These are phyloP conservation scores for Blastocrithidia nonstop DNA, from an alignment of 208 protist species.

Conservation along the genomic window DNA sequence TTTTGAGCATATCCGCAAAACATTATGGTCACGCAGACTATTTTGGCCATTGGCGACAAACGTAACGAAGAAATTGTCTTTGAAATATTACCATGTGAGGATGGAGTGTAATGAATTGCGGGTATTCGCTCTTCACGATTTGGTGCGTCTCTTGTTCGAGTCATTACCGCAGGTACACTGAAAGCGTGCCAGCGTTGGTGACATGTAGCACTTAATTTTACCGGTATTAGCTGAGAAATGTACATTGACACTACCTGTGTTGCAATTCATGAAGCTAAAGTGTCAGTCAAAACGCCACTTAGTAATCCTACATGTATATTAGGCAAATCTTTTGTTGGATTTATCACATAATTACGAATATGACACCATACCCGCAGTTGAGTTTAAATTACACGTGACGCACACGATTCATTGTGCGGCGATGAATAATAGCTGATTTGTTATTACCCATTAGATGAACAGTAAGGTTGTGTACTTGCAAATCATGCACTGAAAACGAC, in stretches of 20 bases:
- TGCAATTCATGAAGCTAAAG: constrained; percentile 19
- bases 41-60: constrained; percentile 78
- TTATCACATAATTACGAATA: constrained; percentile 66
- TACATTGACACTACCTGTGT: constrained; percentile 52
- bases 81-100: constrained; percentile 42
- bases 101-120: constrained; percentile 62
- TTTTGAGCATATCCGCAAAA: constrained; percentile 74
- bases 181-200: constrained; percentile 51
- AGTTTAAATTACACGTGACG: constrained; percentile 52
- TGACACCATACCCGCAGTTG: constrained; percentile 45
- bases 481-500: constrained; percentile 16
- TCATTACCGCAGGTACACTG: constrained; percentile 16
- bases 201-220: constrained; percentile 83
- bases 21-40: constrained; percentile 35
- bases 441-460: constrained; percentile 78
- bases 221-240: constrained; percentile 65
- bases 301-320: constrained; percentile 39
- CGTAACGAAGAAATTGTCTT: constrained; percentile 64
- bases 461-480: constrained; percentile 60
- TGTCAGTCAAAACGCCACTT: constrained; percentile 46
- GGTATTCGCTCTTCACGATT: constrained; percentile 65
- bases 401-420: constrained; percentile 27
- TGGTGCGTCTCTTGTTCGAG: constrained; percentile 54
- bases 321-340: constrained; percentile 65
- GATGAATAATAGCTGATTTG: constrained; percentile 36